Base-by-base conservation (phyloP, 345 rosid species). In the Barbarea vulgaris region DNA sequence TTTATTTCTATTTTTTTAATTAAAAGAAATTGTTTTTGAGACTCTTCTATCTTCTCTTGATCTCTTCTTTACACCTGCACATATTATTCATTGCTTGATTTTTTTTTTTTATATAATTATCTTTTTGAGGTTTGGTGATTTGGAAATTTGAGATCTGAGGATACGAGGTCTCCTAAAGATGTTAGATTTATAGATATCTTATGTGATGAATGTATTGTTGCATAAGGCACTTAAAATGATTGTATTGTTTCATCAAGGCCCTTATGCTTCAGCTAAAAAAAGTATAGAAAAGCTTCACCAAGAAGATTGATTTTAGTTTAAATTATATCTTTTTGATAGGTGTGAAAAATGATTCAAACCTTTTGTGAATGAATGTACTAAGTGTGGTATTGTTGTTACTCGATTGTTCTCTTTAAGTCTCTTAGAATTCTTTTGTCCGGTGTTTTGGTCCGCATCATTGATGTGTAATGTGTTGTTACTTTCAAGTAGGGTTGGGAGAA, bases 401-500 rank as follows among this genome's bases (percentile, higher is more conserved):
- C 11, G 34, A 24, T 39, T 52, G n/a, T 42, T 42, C 47, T 42
- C 47, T 42, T 44, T 44, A 6, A 15, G 15, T 44, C 9, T 44
- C 48, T 44, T 2, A 8, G 4, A n/a, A n/a, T n/a, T n/a, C 13
- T 39, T 39, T 37, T 39, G 11, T 12, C 1, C 15, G 6, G 46
- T 39, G 46, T 13, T 25, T 17, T 6, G 37, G 56, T 69, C 18
- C 8, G 22, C 17, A 47, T 71, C 46, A 31, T 14, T 51, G n/a
- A n/a, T n/a, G n/a, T n/a, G n/a, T n/a, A 24, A 53, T 73, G 51
- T 74, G 59, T 74, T 19, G 34, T 65, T 66, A 66, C 28, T 61
- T 34, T 71, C 48, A 42, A 18, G 21, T 63, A 15, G n/a, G 42
- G 33, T 54, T 21, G 46, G 15, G 28, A 22, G 57, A 64, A 56